phyloP scores from a whole-genome alignment of 108 stramenopile genomes.

The Thalassiosira profunda region DNA sequence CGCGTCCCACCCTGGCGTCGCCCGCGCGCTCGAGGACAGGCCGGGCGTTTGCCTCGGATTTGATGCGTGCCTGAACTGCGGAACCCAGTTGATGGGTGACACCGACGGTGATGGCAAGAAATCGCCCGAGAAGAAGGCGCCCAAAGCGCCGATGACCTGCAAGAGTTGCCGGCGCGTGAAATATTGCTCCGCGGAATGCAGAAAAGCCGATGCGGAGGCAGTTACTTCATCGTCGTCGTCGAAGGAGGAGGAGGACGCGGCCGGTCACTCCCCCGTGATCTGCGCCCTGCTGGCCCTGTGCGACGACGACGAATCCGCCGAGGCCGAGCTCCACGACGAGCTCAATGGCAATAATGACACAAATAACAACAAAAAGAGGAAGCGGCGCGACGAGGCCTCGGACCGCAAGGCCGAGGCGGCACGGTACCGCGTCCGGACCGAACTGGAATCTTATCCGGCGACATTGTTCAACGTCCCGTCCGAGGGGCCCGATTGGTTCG shows the following conservation, averaged over 20 bases:
- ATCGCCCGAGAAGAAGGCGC: neutral
- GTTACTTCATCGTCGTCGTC: no score
- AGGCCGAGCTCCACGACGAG: slow-evolving; percentile 36
- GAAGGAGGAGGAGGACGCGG: slow-evolving; percentile 22
- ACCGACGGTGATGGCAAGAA: slow-evolving; percentile 38
- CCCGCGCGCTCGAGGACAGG: slow-evolving; percentile 29
- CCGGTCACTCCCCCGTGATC: slow-evolving; percentile 79
- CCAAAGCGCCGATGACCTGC: slow-evolving; percentile 38
- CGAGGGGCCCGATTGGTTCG: slow-evolving; percentile 56
- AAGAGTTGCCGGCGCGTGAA: slow-evolving; percentile 69
- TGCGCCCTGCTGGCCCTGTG: slow-evolving; percentile 76
- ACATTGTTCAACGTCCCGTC: slow-evolving; percentile 81
- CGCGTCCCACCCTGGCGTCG: slow-evolving; percentile 38
- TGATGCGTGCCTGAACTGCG: slow-evolving; percentile 34
- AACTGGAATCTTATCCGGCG: slow-evolving; percentile 88
- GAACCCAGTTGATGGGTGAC: neutral
- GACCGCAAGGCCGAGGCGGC: slow-evolving; percentile 54
- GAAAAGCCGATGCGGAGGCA: slow-evolving; percentile 49
- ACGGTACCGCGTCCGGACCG: slow-evolving; percentile 73
- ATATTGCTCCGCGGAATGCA: slow-evolving; percentile 80
- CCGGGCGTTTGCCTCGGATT: slow-evolving; percentile 37
- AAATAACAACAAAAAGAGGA: neutral
- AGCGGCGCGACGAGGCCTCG: neutral
- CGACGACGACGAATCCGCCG: slow-evolving; percentile 78
- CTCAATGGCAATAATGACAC: neutral